Evolutionary conservation across 2,329 filamentous ascomycete genomes (phyloP).

Genomic region (Cercospora berteroae): DNA sequence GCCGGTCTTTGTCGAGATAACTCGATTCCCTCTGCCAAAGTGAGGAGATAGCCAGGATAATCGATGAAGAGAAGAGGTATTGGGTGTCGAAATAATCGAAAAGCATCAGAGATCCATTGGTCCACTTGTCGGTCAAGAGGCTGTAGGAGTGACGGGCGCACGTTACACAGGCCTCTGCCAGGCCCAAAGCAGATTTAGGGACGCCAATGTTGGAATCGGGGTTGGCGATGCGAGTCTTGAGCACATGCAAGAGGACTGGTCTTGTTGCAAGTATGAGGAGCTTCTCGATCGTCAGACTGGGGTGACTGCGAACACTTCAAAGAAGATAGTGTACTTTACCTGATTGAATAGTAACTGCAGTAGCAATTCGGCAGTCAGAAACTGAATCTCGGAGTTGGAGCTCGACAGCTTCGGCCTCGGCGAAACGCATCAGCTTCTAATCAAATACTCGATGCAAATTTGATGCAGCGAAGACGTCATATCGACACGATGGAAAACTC

Average conservation of each 20-base stretch:
- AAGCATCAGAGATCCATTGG: neutral
- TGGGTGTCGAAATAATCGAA: neutral
- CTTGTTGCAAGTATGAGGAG: neutral
- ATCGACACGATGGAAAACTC: neutral
- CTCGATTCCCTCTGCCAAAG: neutral
- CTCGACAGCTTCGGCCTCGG: neutral
- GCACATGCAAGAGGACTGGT: neutral
- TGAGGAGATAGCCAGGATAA: neutral
- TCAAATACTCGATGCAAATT: neutral
- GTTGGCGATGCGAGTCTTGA: neutral
- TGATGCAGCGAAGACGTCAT: neutral
- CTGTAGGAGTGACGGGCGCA: neutral
- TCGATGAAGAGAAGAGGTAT: neutral
- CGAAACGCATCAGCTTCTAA: neutral
- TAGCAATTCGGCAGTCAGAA: neutral
- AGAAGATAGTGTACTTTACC: neutral
- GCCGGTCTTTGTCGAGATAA: neutral
- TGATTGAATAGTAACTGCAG: neutral
- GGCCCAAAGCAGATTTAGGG: neutral
- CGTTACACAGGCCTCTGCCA: neutral
- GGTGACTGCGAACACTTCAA: neutral
- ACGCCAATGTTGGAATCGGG: neutral
- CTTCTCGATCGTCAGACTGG: neutral
- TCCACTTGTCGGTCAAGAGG: neutral
- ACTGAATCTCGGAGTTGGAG: neutral